Evolutionary conservation across 2,329 filamentous ascomycete genomes (phyloP), one percentile per base, ranked within the genome.

Genomic region (Chrysosporium queenslandicum): DNA sequence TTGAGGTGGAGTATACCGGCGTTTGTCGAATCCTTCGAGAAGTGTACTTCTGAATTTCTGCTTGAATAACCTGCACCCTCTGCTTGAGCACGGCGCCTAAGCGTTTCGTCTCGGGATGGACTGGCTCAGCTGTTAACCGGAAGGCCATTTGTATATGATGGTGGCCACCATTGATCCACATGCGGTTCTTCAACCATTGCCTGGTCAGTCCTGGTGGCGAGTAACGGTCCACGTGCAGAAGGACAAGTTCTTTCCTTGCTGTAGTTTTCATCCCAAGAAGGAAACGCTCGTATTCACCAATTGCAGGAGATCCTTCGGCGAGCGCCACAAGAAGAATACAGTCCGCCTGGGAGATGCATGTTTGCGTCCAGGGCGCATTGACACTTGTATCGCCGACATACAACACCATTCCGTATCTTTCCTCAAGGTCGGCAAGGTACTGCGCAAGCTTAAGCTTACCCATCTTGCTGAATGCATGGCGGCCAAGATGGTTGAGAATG

Each of bases 111-210:
- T 83, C 82, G 18, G 84, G 79, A 61, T 89, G 84, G 0, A 86
- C 80, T 2, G 89, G 86, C 58, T 94, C 83, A 1, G 83, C 74
- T 42, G 86, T 84, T 2, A 83, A 77, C 36, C 85, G 81, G 66
- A 92, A 91, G 0, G 86, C 78, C 92, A 98, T 97, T 63, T 98
- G 92, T 11, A 98, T 86, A 60, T 98, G 92, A 64, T 94, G 92
- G 66, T 98, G 94, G 4, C 91, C 91, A 14, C 92, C 92, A 59
- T 97, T 98, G 68, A 98, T 92, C 92, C 92, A 98, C 56, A 94
- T 83, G 1, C 92, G 84, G 62, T 95, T 96, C 56, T 84, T 82
- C 12, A 98, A 72, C 92, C 92, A 98, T 29, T 85, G 81, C 48
- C 92, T 77, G 0, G 92, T 96, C 32, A 95, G 68, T 0, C 92